phyloP scores from a whole-genome alignment of 2,329 filamentous ascomycete species.

The Aspergillus sp. region DNA sequence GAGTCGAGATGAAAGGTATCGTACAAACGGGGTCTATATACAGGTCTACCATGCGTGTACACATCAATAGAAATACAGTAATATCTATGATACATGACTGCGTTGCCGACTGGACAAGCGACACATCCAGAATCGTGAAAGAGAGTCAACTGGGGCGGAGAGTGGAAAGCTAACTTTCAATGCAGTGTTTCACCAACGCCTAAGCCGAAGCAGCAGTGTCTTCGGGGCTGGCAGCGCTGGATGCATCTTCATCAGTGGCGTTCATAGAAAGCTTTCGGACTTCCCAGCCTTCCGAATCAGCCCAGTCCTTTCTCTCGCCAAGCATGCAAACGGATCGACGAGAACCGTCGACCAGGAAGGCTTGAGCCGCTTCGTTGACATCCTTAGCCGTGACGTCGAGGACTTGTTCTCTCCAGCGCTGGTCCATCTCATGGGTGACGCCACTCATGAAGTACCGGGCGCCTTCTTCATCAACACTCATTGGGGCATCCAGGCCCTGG shows the following conservation, averaged over 20 bases:
- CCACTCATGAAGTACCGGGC: slow-evolving; percentile 82
- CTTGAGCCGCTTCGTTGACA: slow-evolving; percentile 76
- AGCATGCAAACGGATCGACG: slow-evolving; percentile 68
- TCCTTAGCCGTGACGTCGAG: slow-evolving; percentile 82
- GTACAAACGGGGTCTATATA: slow-evolving; percentile 25
- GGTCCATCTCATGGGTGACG: slow-evolving; percentile 84
- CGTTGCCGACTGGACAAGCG: background rate
- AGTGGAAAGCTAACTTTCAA: background rate
- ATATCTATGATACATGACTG: slow-evolving; percentile 7
- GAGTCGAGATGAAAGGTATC: slow-evolving; percentile 17
- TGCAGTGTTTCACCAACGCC: background rate
- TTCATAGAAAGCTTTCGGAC: slow-evolving; percentile 70
- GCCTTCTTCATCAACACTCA: slow-evolving; percentile 82
- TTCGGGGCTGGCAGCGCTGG: slow-evolving; percentile 16
- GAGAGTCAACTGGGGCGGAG: background rate
- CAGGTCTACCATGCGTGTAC: slow-evolving; percentile 9
- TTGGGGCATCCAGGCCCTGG: slow-evolving; percentile 84
- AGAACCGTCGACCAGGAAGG: slow-evolving; percentile 71
- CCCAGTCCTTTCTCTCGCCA: slow-evolving; percentile 80
- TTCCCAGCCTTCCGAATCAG: slow-evolving; percentile 67
- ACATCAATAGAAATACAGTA: slow-evolving; percentile 10
- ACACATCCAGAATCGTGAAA: background rate
- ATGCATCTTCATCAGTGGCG: slow-evolving; percentile 41
- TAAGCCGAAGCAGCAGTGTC: slow-evolving; percentile 27
- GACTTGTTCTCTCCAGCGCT: slow-evolving; percentile 76